Base-by-base conservation (phyloP, 805 yeast genomes). In the Kluyveromyces aestuarii region DNA sequence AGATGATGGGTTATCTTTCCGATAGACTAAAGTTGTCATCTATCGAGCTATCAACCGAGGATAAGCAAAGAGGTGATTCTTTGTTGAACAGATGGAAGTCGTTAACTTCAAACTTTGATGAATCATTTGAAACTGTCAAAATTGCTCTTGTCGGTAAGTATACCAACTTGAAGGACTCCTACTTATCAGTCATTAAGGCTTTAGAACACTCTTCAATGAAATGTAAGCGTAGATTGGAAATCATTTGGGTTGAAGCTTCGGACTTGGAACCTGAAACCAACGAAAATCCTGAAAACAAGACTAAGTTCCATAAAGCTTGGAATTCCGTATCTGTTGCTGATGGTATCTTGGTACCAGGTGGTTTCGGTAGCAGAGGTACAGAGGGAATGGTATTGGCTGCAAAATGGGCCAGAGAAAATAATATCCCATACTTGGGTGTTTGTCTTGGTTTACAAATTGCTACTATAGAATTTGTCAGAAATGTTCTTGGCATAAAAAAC, bases 341-440 rank as follows among this genome's bases (percentile, higher is more conserved):
- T 68, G 98, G 99, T 69, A 85, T 93, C 55, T 77, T 93, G 51
- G 96, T 93, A 50, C 99, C 99, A 38, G 99, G 99, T 64, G 99
- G 99, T 1, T 93, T 93, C 63, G 99, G 99, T 51, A 71, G 80
- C 45, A 84, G 99, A 69, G 99, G 99, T 71, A 87, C 88, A 51
- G 98, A 93, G 72, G 99, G 99, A 60, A 93, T 93, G 99, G 76
- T 93, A 65, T 73, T 87, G 37, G 99, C 98, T 51, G 95, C 97
- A 48, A 84, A 87, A 69, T 93, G 95, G 84, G 99, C 99, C n/a
- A 83, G 99, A 72, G 96, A 85, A 69, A 88, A 88, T 72, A 79
- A 84, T 62, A 79, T 88, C 50, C 99, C 99, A 45, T 93, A 84
- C 70, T 76, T 93, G 62, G 99, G 99, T 67, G 95, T 93, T 53